phyloP scores from a whole-genome alignment of 257 asterid genomes.

The Striga asiatica region DNA sequence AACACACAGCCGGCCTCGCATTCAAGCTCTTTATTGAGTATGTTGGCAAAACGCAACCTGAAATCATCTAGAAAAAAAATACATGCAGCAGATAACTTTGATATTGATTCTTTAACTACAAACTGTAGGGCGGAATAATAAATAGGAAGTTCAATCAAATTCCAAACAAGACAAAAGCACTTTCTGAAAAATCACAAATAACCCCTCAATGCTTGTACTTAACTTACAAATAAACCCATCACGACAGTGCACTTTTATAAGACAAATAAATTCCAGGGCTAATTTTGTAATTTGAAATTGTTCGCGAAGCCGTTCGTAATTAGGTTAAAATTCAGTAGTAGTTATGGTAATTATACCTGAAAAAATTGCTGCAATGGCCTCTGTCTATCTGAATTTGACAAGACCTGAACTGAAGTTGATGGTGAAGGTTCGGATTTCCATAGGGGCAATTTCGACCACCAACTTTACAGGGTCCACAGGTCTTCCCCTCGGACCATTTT shows the following conservation, averaged over 20 bases:
- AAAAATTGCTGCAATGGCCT: not conserved
- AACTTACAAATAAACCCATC: no score
- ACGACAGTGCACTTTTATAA: no score
- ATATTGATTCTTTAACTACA: not conserved
- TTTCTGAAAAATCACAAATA: no score
- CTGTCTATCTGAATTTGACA: conserved; percentile 3
- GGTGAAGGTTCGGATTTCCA: conserved; percentile 82
- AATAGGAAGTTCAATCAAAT: no score
- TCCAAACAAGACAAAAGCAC: no score
- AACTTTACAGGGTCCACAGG: conserved; percentile 54
- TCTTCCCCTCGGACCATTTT: conserved; percentile 34
- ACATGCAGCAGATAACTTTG: no score
- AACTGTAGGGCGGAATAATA: not conserved
- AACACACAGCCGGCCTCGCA: not conserved
- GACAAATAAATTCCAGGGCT: no score
- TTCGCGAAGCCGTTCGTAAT: not conserved
- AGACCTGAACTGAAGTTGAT: conserved; percentile 28
- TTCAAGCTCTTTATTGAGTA: not conserved
- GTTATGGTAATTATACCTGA: not conserved
- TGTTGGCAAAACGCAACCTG: not conserved
- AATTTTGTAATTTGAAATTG: not conserved
- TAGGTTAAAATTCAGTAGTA: not conserved
- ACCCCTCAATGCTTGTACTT: no score
- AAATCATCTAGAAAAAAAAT: not conserved
- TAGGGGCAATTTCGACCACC: conserved; percentile 67